A percentile compares a stretch with the other conserved stretches of the same genome.
phyloP scores from a whole-genome alignment of 768 basidiomycete species.

The Pleurotus sapidus region DNA sequence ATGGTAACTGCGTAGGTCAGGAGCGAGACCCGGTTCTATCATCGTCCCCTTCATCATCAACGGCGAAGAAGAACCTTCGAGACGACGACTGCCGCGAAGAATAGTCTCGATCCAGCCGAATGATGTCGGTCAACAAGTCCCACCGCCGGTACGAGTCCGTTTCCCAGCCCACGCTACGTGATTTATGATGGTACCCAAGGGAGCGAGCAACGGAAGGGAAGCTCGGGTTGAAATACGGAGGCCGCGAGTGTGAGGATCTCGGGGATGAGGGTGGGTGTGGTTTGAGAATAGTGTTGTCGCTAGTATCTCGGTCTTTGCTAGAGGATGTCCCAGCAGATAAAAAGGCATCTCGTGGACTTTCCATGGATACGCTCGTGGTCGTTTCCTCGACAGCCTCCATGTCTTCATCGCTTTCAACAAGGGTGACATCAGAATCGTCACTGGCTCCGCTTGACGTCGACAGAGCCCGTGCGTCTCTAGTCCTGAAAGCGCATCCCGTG shows the following conservation, averaged over 20 bases:
- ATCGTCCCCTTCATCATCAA: slow-evolving; percentile 16
- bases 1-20: neutral
- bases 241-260: neutral
- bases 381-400: slow-evolving; percentile 12
- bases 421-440: too few species aligned
- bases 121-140: slow-evolving; percentile 47
- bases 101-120: slow-evolving; percentile 23
- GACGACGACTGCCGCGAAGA: slow-evolving; percentile 11
- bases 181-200: slow-evolving; percentile 5
- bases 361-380: neutral
- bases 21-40: slow-evolving; percentile 8
- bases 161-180: slow-evolving; percentile 30
- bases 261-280: neutral
- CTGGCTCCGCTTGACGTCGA: too few species aligned
- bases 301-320: neutral
- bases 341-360: too few species aligned
- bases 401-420: too few species aligned
- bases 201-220: slow-evolving; percentile 6
- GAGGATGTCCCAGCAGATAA: neutral
- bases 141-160: slow-evolving; percentile 53
- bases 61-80: slow-evolving; percentile 18
- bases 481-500: too few species aligned
- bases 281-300: neutral
- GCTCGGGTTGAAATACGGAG: slow-evolving; percentile 1
- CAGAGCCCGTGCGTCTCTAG: too few species aligned